Conservation (phyloP, 257 asterid genomes). For the Primulina tabacum region DNA sequence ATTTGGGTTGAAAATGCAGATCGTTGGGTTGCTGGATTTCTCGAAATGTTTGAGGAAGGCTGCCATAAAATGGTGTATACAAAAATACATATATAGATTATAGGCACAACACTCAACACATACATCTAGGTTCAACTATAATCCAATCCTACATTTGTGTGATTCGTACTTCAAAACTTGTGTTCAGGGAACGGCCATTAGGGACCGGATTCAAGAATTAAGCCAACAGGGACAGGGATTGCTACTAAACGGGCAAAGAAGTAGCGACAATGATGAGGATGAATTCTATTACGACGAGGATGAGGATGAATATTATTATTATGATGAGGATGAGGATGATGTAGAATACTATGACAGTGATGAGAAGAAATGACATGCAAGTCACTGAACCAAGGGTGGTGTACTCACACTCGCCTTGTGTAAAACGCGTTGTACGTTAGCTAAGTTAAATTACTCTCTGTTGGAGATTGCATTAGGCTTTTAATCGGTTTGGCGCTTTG, state of each 20-base stretch:
- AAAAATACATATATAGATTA: not conserved
- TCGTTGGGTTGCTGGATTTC: conserved; percentile 74
- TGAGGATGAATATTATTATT: conserved; percentile 26
- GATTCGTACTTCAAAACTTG: not conserved
- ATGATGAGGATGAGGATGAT: conserved; percentile 27
- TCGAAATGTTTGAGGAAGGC: conserved; percentile 73
- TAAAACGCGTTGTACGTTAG: conserved; percentile 20
- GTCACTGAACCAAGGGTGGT: conserved; percentile 1
- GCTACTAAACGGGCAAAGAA: not conserved
- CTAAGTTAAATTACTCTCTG: not conserved
- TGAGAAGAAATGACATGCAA: conserved; percentile 25
- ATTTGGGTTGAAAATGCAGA: conserved; percentile 79
- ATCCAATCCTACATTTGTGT: not conserved
- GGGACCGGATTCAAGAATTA: conserved; percentile 3
- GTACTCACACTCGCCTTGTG: conserved; percentile 1
- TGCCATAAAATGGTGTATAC: conserved; percentile 63
- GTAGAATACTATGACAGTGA: conserved; percentile 37
- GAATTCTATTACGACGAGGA: not conserved
- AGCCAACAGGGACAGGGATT: not conserved
- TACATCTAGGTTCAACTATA: not conserved
- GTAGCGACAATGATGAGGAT: not conserved
- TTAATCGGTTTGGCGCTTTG: not conserved
- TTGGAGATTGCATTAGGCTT: not conserved
- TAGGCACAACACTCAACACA: not conserved
- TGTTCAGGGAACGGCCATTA: not conserved